phyloP scores from a whole-genome alignment of 495 filamentous ascomycete species.

The Astrocystis sublimbata region DNA sequence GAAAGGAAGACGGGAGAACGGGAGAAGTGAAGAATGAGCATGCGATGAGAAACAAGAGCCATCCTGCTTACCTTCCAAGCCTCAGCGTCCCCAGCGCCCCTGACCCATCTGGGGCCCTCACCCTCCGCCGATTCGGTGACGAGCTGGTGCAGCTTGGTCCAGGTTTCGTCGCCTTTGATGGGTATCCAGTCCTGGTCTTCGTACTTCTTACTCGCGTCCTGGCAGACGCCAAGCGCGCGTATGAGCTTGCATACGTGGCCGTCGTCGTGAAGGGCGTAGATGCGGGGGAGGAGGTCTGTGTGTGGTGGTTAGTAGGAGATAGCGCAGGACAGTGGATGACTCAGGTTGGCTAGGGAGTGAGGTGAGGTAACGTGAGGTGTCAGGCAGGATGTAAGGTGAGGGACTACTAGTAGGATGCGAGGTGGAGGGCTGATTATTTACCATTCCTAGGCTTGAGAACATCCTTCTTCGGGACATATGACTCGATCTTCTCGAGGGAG shows the following conservation, averaged over 20 bases:
- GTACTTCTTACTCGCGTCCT: conserved; percentile 31
- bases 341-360: not conserved
- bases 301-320: not conserved
- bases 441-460: not conserved
- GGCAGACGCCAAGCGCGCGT: conserved; percentile 59
- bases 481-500: conserved; percentile 52
- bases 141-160: conserved; percentile 69
- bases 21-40: not conserved
- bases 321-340: not conserved
- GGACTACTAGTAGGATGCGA: not conserved
- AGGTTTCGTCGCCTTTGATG: conserved; percentile 65
- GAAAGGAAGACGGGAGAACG: not conserved
- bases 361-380: too few relatives aligned
- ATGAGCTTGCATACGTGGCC: conserved; percentile 76
- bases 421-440: not conserved
- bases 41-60: not conserved
- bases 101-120: conserved; percentile 51
- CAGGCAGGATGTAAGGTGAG: not conserved
- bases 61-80: conserved; percentile 56
- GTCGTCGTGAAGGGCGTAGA: conserved; percentile 64
- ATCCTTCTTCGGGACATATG: conserved; percentile 49
- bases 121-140: conserved; percentile 58
- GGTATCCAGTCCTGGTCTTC: conserved; percentile 47
- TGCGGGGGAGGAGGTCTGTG: conserved; percentile 55
- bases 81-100: conserved; percentile 57